Percentiles rank a stretch among this genome's conserved stretches.
Conservation (phyloP, 2,329 filamentous ascomycete species). For the Blumeria graminis region DNA sequence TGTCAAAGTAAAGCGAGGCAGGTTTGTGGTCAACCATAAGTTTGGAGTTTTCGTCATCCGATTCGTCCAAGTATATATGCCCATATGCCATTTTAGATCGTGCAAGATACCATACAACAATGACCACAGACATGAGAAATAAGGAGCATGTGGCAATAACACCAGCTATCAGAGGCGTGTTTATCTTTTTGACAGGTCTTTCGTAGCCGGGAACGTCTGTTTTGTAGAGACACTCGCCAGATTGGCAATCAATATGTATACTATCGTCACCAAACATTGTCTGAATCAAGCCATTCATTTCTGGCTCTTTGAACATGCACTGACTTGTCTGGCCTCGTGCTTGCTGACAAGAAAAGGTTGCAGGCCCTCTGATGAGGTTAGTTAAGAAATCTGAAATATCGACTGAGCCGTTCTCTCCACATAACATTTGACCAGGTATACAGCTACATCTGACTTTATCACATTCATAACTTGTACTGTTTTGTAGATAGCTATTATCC, state of each 20-base stretch:
- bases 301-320: conserved; percentile 73
- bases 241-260: conserved; percentile 58
- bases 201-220: conserved; percentile 84
- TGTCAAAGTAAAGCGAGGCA: conserved; percentile 66
- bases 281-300: conserved; percentile 77
- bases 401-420: conserved; percentile 72
- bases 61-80: conserved; percentile 64
- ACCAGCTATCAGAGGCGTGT: conserved; percentile 83
- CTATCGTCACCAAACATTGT: conserved; percentile 77
- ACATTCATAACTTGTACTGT: conserved; percentile 68
- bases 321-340: conserved; percentile 35
- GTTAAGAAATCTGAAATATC: conserved; percentile 78
- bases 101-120: conserved; percentile 71
- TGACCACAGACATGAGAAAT: conserved; percentile 68
- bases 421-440: conserved; percentile 78
- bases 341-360: conserved; percentile 52
- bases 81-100: conserved; percentile 47
- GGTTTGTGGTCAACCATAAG: conserved; percentile 83
- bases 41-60: conserved; percentile 65
- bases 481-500: conserved; percentile 42
- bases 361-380: conserved; percentile 65
- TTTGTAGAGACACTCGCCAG: conserved; percentile 81
- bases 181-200: conserved; percentile 77
- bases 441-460: conserved; percentile 68
- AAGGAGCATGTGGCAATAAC: conserved; percentile 71